Evolutionary conservation across 2,329 filamentous ascomycete species (phyloP).

Genomic region (Aspergillus glaucus): DNA sequence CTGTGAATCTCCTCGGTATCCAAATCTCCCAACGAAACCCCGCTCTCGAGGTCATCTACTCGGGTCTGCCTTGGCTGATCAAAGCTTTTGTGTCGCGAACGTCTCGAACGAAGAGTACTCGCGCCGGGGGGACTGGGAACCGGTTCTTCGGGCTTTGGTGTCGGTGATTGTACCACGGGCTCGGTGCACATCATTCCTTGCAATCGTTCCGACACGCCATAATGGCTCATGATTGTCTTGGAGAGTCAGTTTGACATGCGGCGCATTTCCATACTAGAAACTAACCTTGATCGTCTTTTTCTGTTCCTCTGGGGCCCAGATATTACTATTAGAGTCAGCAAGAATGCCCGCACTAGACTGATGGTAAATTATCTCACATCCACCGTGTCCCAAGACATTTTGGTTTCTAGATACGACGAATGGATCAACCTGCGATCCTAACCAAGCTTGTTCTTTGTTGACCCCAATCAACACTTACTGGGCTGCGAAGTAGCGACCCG

Average conservation of each 20-base stretch:
- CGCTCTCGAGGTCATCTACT: constrained; percentile 27
- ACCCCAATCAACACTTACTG: constrained; percentile 18
- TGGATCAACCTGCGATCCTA: background rate
- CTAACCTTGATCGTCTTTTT: constrained; percentile 46
- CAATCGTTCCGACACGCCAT: constrained; percentile 63
- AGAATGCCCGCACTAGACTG: too few species aligned
- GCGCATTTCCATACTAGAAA: background rate
- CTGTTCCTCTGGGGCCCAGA: constrained; percentile 63
- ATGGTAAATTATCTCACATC: constrained; percentile 47
- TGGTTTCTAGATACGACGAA: constrained; percentile 33
- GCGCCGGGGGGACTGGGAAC: constrained; percentile 9
- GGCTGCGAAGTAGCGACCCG: constrained; percentile 24
- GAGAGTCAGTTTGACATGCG: constrained; percentile 4
- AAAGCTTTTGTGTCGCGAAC: constrained; percentile 4
- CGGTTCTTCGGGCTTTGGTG: constrained; percentile 6
- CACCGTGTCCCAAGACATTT: constrained; percentile 55
- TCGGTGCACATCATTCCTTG: constrained; percentile 57
- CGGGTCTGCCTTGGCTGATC: constrained; percentile 10
- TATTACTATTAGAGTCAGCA: constrained; percentile 45
- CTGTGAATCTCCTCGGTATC: constrained; percentile 14
- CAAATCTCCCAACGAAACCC: constrained; percentile 17
- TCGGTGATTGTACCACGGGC: constrained; percentile 34
- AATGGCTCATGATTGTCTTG: constrained; percentile 51
- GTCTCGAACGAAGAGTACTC: background rate
- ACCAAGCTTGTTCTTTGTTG: too few species aligned